Conservation (phyloP, 2,329 filamentous ascomycete species). For the Harringtonia aguacate region DNA sequence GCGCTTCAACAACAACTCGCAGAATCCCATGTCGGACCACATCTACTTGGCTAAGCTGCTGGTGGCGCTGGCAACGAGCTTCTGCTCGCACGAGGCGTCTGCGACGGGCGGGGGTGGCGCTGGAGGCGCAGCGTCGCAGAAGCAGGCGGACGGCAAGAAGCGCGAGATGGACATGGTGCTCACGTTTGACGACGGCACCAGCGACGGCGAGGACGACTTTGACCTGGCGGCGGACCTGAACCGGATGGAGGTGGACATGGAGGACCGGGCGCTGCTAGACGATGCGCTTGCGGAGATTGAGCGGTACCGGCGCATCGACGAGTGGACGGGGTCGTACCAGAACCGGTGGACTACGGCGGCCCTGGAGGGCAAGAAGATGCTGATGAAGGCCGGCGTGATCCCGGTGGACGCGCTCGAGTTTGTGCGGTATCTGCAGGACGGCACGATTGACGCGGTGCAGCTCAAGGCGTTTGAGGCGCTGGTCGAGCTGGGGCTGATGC, state of each 20-base stretch:
- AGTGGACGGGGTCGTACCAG: slow-evolving; percentile 58
- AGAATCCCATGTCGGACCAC: slow-evolving; percentile 81
- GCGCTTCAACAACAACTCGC: slow-evolving; percentile 87
- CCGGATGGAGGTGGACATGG: slow-evolving; percentile 26
- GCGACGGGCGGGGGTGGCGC: too few species aligned
- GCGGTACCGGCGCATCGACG: slow-evolving; percentile 55
- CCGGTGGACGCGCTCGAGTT: slow-evolving; percentile 43
- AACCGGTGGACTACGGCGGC: slow-evolving; percentile 56
- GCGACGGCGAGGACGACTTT: slow-evolving; percentile 18
- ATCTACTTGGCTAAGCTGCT: slow-evolving; percentile 80
- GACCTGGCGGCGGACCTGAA: slow-evolving; percentile 27
- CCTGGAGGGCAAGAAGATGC: slow-evolving; percentile 46
- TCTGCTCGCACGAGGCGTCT: slow-evolving; percentile 38
- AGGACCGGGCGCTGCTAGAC: slow-evolving; percentile 32
- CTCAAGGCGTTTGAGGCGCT: slow-evolving; percentile 56
- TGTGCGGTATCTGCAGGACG: slow-evolving; percentile 54
- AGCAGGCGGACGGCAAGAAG: not conserved
- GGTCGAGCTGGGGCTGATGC: slow-evolving; percentile 50
- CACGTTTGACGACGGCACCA: slow-evolving; percentile 25
- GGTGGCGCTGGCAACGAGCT: slow-evolving; percentile 44
- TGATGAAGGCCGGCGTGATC: slow-evolving; percentile 56
- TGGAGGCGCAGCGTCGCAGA: not conserved
- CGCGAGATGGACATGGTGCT: slow-evolving; percentile 15
- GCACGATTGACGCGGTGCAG: slow-evolving; percentile 50
- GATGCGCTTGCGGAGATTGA: slow-evolving; percentile 53